Evolutionary conservation across 179 eudicot genomes (phyloP), one percentile per base, ranked within the genome.

Genomic region (Camellia oleifera): DNA sequence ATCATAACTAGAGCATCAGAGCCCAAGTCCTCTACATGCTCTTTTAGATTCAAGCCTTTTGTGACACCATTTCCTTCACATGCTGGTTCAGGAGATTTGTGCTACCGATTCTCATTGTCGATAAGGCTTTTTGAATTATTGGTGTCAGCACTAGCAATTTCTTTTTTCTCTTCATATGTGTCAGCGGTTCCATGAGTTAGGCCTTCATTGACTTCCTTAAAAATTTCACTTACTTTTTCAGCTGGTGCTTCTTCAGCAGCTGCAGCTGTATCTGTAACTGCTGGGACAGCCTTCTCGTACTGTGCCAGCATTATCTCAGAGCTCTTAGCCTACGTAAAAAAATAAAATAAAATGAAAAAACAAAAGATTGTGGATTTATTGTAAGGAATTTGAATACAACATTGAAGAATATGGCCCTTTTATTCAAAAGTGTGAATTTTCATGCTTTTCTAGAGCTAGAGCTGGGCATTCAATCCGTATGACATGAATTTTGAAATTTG

Each of bases 1-100:
- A 83, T 81, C 72, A 83, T 84, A 57, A 79, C 72, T 46, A 69
- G 73, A 17, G 65, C 62, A 50, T 81, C 69, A 42, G 69, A 77
- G 20, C 77, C 53, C 50, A 48, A 69, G 58, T 52, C 74, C 69
- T 54, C 12, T 40, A 13, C 79, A 67, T 80, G 72, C 54, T 80
- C 52, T 64, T 62, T 53, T 56, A 64, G 48, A 50, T 61, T 13
- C 63, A 79, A 74, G 63, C 40, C 71, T 73, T 64, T 65, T 54
- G 23, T 18, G 13, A 45, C 77, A 65, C 12, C 48, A 65, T 20
- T 40, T 64, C 44, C 74, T 15, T 75, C 72, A 66, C 44, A 63
- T 80, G 23, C 73, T 42, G 56, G 72, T 57, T 53, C 26, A 10
- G 7, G 65, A 63, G 63, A 65, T 57, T 58, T 64, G 11, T n/a